These are phyloP conservation scores for Chloris gayana DNA, from an alignment of 176 grass and related monocot genomes.

Conservation along the genomic window DNA sequence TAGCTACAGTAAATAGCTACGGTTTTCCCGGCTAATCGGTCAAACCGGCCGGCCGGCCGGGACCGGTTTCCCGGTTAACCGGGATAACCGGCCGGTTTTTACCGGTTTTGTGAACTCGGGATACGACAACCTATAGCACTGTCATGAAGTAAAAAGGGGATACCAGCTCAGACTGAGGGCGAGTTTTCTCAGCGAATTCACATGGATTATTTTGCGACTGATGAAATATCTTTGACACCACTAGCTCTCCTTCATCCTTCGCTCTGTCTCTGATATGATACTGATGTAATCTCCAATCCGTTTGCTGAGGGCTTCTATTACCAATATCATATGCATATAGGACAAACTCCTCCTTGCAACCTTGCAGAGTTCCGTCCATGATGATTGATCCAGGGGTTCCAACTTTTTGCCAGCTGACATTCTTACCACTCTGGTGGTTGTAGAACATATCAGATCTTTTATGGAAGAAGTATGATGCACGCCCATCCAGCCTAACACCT, in stretches of 20 bases:
- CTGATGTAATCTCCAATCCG: conserved; percentile 69
- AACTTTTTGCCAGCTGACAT: conserved; percentile 59
- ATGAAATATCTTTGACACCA: conserved; percentile 76
- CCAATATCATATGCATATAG: conserved; percentile 41
- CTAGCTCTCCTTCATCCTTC: conserved; percentile 52
- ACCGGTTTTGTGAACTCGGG: no score
- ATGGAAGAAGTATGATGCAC: conserved; percentile 79
- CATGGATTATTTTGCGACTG: conserved; percentile 15
- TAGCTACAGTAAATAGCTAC: no score
- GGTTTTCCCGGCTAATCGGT: no score
- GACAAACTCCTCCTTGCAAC: conserved; percentile 65
- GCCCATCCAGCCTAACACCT: conserved; percentile 74
- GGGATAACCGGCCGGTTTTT: no score
- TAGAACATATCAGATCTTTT: conserved; percentile 41
- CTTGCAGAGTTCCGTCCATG: conserved; percentile 52
- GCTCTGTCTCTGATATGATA: conserved; percentile 51
- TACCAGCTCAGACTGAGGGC: conserved; percentile 12
- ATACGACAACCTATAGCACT: neutral
- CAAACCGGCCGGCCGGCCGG: no score
- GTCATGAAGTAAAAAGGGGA: conserved; percentile 14
- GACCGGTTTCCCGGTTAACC: no score
- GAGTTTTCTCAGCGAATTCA: conserved; percentile 14
- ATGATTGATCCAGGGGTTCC: conserved; percentile 47
- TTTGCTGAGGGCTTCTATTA: conserved; percentile 39
- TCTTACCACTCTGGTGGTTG: conserved; percentile 37